These are phyloP conservation scores for Saccharum spontaneum DNA, from an alignment of 176 grass and related monocot genomes.

Conservation along the genomic window DNA sequence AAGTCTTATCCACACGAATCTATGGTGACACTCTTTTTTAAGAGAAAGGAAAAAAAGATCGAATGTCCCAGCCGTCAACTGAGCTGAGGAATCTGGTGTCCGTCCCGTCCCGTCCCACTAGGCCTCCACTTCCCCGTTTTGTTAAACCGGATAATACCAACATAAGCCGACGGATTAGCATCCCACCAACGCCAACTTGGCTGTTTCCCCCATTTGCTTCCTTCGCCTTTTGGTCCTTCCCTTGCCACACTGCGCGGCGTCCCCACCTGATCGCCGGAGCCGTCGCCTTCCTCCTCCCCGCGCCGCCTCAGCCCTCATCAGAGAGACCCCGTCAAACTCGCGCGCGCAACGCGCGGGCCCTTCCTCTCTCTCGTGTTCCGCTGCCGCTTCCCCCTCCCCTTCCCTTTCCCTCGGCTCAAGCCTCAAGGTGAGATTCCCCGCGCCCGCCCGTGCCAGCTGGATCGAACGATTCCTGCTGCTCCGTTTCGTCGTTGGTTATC, in stretches of 20 bases:
- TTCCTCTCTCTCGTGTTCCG: no score
- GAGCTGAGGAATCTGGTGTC: background rate
- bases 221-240: no score
- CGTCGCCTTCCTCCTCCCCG: conserved; percentile 17
- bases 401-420: background rate
- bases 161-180: conserved; percentile 15
- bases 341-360: background rate
- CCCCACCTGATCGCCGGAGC: conserved; percentile 24
- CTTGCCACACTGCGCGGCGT: background rate
- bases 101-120: background rate
- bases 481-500: background rate
- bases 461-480: background rate
- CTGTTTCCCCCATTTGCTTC: conserved; percentile 15
- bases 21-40: no score
- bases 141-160: conserved; percentile 38
- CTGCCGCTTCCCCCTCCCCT: background rate
- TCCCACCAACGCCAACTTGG: conserved; percentile 25
- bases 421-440: background rate
- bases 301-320: background rate
- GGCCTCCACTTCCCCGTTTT: conserved; percentile 15
- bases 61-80: background rate
- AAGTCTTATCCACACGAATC: no score
- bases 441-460: background rate
- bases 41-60: no score
- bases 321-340: background rate